Evolutionary conservation across 495 filamentous ascomycete species (phyloP).

Genomic region (Penicillium cataractarum): DNA sequence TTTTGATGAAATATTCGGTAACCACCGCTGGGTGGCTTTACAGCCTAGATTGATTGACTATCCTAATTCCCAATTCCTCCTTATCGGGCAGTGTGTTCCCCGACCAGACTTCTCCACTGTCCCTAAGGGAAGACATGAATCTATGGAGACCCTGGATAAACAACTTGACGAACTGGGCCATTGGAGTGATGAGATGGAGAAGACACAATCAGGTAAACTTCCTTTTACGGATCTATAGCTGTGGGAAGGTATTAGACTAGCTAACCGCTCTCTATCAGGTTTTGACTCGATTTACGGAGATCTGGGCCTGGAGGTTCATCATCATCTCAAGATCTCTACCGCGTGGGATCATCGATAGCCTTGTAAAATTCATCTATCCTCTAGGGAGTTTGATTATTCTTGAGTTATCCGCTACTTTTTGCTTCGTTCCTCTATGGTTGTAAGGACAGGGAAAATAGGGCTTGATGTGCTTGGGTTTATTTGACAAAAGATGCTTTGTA

Average conservation of each 20-base stretch:
- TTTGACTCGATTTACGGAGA: neutral
- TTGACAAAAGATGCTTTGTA: too few relatives aligned
- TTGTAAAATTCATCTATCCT: too few relatives aligned
- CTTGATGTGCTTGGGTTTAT: too few relatives aligned
- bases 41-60: slow-evolving; percentile 1
- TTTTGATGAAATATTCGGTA: neutral
- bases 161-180: neutral
- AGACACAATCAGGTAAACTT: neutral
- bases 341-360: neutral
- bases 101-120: neutral
- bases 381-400: too few relatives aligned
- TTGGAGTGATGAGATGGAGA: neutral
- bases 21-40: neutral
- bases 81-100: neutral
- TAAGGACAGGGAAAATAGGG: too few relatives aligned
- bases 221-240: neutral
- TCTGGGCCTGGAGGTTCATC: neutral
- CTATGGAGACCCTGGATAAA: neutral
- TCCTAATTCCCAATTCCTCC: neutral
- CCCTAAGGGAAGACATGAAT: neutral
- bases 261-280: neutral
- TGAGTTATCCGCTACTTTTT: too few relatives aligned
- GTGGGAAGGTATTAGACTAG: neutral
- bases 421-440: too few relatives aligned
- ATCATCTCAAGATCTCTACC: neutral